These are phyloP conservation scores for Fusarium mexicanum DNA, from an alignment of 2,329 filamentous ascomycete genomes.

Conservation along the genomic window DNA sequence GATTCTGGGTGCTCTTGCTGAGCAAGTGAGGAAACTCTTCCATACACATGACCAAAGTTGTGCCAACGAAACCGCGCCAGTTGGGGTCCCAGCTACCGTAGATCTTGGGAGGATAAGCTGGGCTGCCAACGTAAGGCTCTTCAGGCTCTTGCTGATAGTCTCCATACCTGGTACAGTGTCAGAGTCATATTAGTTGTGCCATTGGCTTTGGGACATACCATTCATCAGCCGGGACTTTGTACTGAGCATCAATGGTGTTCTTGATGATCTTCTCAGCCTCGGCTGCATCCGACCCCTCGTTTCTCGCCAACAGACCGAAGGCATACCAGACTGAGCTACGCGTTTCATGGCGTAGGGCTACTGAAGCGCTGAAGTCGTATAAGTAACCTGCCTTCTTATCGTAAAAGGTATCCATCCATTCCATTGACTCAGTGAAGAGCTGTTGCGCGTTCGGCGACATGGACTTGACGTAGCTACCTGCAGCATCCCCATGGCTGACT, in stretches of 20 bases:
- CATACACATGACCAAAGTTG: slow-evolving; percentile 65
- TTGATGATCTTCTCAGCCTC: slow-evolving; percentile 64
- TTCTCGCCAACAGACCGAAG: slow-evolving; percentile 64
- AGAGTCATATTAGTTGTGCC: accelerated
- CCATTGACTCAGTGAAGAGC: slow-evolving; percentile 52
- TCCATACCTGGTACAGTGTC: slow-evolving; percentile 26
- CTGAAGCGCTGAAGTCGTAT: slow-evolving; percentile 56
- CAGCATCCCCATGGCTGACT: background rate
- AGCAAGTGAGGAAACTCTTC: slow-evolving; percentile 66
- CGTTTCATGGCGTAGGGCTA: slow-evolving; percentile 64
- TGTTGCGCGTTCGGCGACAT: slow-evolving; percentile 9
- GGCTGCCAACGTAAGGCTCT: slow-evolving; percentile 65
- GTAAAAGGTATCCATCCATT: slow-evolving; percentile 65
- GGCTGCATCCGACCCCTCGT: slow-evolving; percentile 57
- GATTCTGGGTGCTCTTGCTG: slow-evolving; percentile 46
- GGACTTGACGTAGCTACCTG: background rate
- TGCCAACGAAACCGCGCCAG: slow-evolving; percentile 71
- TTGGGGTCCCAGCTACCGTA: slow-evolving; percentile 71
- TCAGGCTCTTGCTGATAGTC: slow-evolving; percentile 66
- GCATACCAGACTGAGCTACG: slow-evolving; percentile 68
- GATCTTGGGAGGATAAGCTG: slow-evolving; percentile 59
- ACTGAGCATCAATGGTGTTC: slow-evolving; percentile 63
- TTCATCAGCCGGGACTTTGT: slow-evolving; percentile 60
- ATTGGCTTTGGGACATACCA: slow-evolving; percentile 55
- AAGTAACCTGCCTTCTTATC: slow-evolving; percentile 63